phyloP scores from a whole-genome alignment of 441 rosid genomes.

The Populus trichocarpa region DNA sequence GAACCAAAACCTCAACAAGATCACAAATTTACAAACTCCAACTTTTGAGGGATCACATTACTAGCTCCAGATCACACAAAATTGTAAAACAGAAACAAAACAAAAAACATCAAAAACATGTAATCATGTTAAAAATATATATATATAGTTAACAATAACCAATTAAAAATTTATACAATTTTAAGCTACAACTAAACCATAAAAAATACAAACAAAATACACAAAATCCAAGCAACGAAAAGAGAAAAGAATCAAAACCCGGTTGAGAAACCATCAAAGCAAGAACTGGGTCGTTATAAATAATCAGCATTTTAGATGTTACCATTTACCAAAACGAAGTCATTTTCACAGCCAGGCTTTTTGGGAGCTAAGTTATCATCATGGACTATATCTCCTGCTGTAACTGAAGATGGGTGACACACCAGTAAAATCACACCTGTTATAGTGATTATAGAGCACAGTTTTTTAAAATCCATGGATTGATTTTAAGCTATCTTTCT shows the following conservation, averaged over 20 bases:
- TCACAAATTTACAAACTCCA: neutral
- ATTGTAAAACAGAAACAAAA: neutral
- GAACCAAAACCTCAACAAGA: neutral
- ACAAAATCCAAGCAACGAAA: constrained; percentile 9
- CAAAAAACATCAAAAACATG: neutral
- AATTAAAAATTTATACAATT: neutral
- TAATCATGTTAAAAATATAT: neutral
- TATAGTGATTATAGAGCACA: constrained; percentile 29
- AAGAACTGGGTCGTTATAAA: constrained; percentile 22
- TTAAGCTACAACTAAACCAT: constrained; percentile 8
- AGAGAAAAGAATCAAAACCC: constrained; percentile 23
- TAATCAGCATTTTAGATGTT: constrained; percentile 12
- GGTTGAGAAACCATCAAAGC: constrained; percentile 24
- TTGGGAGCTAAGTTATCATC: constrained; percentile 86
- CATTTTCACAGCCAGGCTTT: constrained; percentile 97
- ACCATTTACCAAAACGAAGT: constrained; percentile 97
- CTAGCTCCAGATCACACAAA: constrained; percentile 9
- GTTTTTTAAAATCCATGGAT: constrained; percentile 58
- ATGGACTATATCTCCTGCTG: constrained; percentile 89
- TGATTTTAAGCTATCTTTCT: constrained; percentile 24
- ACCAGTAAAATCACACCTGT: constrained; percentile 46
- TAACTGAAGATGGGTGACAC: constrained; percentile 40
- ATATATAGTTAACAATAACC: neutral
- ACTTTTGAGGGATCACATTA: neutral
- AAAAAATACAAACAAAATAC: constrained; percentile 5